Conservation (phyloP, 768 basidiomycete species). For the Guyanaporus albipodus region DNA sequence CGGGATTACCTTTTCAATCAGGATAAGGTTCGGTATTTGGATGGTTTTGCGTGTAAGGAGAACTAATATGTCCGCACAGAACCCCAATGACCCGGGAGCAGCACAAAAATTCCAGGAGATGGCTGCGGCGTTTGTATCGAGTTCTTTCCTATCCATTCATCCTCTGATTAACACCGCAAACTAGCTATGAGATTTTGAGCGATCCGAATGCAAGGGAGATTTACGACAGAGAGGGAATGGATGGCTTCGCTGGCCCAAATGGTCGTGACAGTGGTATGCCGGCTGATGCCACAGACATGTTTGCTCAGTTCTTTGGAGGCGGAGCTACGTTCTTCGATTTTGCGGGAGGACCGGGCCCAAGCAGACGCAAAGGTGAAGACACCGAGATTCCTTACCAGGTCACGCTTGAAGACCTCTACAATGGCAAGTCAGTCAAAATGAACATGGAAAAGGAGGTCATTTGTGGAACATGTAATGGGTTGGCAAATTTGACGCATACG, state of each 20-base stretch:
- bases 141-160: not conserved
- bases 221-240: slow-evolving; percentile 75
- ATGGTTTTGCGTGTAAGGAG: not conserved
- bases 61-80: slow-evolving; percentile 40
- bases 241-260: slow-evolving; percentile 51
- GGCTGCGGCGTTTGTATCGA: slow-evolving; percentile 68
- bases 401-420: slow-evolving; percentile 89
- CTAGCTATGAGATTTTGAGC: slow-evolving; percentile 78
- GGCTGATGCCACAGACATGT: slow-evolving; percentile 59
- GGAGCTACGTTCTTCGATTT: slow-evolving; percentile 63
- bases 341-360: slow-evolving; percentile 45
- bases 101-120: slow-evolving; percentile 84
- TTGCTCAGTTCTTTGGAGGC: slow-evolving; percentile 68
- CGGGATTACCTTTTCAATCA: slow-evolving; percentile 25
- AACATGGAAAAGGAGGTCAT: slow-evolving; percentile 83
- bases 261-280: slow-evolving; percentile 45
- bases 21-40: slow-evolving; percentile 59
- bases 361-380: slow-evolving; percentile 63
- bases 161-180: slow-evolving; percentile 8
- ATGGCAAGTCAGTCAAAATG: slow-evolving; percentile 85
- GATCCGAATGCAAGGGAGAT: slow-evolving; percentile 62
- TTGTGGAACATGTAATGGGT: slow-evolving; percentile 83
- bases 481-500: slow-evolving; percentile 10
- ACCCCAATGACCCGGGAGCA: slow-evolving; percentile 84
- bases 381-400: slow-evolving; percentile 77